Conservation (phyloP, 495 filamentous ascomycete species). For the Neurospora tetrasperma region DNA sequence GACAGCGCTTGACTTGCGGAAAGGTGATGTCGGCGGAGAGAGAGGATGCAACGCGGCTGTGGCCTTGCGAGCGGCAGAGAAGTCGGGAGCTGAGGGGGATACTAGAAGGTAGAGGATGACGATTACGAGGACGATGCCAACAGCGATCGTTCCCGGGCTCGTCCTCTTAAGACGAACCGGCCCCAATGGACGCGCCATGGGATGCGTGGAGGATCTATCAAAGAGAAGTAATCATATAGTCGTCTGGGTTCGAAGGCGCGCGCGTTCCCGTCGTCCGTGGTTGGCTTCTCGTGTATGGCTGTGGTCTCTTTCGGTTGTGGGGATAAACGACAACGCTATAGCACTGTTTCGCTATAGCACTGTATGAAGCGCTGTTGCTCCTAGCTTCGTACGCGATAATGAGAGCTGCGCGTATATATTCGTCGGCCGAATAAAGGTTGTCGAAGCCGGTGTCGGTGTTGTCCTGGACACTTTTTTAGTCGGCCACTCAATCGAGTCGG, state of each 20-base stretch:
- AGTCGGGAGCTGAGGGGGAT: slow-evolving; percentile 34
- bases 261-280: background rate
- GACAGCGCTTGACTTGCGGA: slow-evolving; percentile 53
- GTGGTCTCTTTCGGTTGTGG: background rate
- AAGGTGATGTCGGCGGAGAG: slow-evolving; percentile 77
- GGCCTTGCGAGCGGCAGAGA: slow-evolving; percentile 29
- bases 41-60: slow-evolving; percentile 60
- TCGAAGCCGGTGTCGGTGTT: background rate
- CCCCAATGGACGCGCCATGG: slow-evolving; percentile 45
- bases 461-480: background rate
- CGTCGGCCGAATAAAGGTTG: background rate
- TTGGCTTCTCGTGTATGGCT: background rate
- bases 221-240: slow-evolving; percentile 2
- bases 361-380: background rate
- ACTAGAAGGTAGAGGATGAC: slow-evolving; percentile 45
- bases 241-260: background rate
- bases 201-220: slow-evolving; percentile 11
- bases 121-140: slow-evolving; percentile 40
- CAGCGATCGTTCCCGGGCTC: slow-evolving; percentile 39
- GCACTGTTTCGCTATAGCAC: background rate
- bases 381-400: background rate
- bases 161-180: slow-evolving; percentile 46
- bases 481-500: background rate
- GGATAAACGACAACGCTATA: background rate
- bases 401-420: background rate